A percentile compares a stretch with the other conserved stretches of the same genome.
These are phyloP conservation scores for Pichia sp. DNA, from an alignment of 1,139 yeast genomes.

Conservation along the genomic window DNA sequence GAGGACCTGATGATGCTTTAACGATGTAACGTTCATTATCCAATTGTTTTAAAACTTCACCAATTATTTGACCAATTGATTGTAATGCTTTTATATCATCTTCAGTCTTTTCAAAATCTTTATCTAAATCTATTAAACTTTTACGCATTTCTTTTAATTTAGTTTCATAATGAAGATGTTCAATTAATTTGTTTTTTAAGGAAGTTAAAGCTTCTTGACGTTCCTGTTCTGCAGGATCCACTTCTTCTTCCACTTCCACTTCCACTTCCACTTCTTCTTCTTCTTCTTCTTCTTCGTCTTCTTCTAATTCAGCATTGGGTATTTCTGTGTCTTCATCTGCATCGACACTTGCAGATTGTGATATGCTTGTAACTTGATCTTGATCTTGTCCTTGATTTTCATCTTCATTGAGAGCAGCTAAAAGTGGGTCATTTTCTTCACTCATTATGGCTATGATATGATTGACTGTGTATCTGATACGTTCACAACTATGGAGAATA, in stretches of 20 bases:
- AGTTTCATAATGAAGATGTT: constrained; percentile 94
- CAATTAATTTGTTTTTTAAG: constrained; percentile 80
- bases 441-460: too few relatives aligned
- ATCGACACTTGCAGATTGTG: constrained; percentile 6
- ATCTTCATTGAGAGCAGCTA: constrained; percentile 59
- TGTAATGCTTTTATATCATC: constrained; percentile 96
- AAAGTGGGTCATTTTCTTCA: constrained; percentile 66
- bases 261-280: constrained; percentile 10
- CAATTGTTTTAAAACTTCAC: constrained; percentile 92
- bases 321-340: constrained; percentile 8
- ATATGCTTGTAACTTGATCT: not conserved
- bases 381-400: constrained; percentile 21
- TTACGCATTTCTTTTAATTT: constrained; percentile 79
- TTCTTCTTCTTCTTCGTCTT: constrained; percentile 7
- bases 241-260: constrained; percentile 14
- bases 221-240: constrained; percentile 55
- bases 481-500: too few relatives aligned
- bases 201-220: constrained; percentile 73
- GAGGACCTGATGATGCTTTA: constrained; percentile 95
- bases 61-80: constrained; percentile 95
- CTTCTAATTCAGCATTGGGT: constrained; percentile 5
- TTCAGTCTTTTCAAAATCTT: constrained; percentile 86
- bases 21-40: constrained; percentile 95
- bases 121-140: constrained; percentile 77
- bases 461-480: too few relatives aligned